Percentiles rank a stretch among this genome's conserved stretches.
phyloP scores from a whole-genome alignment of 345 rosid genomes.

The Nephelium lappaceum region DNA sequence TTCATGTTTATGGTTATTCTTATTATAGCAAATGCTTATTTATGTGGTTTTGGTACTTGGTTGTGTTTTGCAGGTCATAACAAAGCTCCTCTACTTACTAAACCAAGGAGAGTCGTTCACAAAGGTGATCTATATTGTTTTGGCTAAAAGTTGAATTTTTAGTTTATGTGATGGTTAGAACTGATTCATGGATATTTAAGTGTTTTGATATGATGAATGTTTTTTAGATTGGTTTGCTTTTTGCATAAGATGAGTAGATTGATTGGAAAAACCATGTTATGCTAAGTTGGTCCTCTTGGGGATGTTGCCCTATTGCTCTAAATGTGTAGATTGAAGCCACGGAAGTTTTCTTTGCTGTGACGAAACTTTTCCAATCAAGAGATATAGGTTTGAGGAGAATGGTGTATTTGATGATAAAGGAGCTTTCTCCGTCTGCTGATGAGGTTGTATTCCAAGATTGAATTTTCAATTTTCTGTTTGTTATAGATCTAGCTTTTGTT shows the following conservation, averaged over 20 bases:
- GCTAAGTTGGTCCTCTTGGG: not conserved
- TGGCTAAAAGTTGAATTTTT: not conserved
- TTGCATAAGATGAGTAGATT: not conserved
- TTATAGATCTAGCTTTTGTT: not conserved
- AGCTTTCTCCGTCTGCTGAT: slow-evolving; percentile 95
- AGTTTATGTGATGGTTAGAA: slow-evolving; percentile 7
- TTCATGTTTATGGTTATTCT: slow-evolving; percentile 3
- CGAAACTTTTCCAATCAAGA: slow-evolving; percentile 94
- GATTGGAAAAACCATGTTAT: not conserved
- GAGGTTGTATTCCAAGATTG: slow-evolving; percentile 57
- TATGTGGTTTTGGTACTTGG: slow-evolving; percentile 11
- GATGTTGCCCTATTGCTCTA: slow-evolving; percentile 19
- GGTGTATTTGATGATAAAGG: slow-evolving; percentile 98
- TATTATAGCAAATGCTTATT: not conserved
- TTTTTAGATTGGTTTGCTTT: not conserved
- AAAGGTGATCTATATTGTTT: slow-evolving; percentile 50
- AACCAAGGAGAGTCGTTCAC: slow-evolving; percentile 97
- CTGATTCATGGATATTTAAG: not conserved
- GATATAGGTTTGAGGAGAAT: slow-evolving; percentile 95
- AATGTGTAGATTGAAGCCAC: slow-evolving; percentile 79
- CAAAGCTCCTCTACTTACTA: slow-evolving; percentile 88
- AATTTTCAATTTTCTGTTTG: not conserved
- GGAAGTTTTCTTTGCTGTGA: slow-evolving; percentile 92
- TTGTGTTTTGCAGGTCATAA: slow-evolving; percentile 67
- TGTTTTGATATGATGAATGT: not conserved